Conservation (phyloP, 2,329 filamentous ascomycete genomes). For the Colletotrichum falcatum region DNA sequence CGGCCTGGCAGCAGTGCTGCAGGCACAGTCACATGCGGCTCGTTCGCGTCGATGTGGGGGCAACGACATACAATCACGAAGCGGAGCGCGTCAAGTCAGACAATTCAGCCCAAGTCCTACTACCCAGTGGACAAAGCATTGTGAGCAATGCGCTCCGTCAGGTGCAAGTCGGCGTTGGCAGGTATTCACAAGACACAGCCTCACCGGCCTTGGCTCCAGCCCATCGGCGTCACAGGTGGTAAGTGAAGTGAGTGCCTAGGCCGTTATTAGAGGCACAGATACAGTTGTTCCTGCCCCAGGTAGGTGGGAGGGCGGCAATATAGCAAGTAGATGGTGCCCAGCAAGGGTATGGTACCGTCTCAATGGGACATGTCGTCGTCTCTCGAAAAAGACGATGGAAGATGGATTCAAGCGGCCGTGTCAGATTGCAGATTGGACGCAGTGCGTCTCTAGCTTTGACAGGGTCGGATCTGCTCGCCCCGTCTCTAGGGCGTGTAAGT, state of each 20-base stretch:
- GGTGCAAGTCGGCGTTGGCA: background rate
- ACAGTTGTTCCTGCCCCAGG: background rate
- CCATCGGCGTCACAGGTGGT: slow-evolving; percentile 15
- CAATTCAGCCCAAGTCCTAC: background rate
- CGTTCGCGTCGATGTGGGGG: slow-evolving; percentile 16
- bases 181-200: background rate
- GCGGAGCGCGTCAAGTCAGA: background rate
- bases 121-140: background rate
- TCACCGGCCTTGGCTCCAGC: slow-evolving; percentile 6
- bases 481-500: slow-evolving; percentile 29
- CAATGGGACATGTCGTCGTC: slow-evolving; percentile 16
- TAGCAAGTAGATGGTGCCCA: background rate
- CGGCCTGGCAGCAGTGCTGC: slow-evolving; percentile 9
- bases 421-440: slow-evolving; percentile 23
- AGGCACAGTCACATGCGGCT: slow-evolving; percentile 28
- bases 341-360: slow-evolving; percentile 11
- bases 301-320: background rate
- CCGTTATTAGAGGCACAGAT: slow-evolving; percentile 9
- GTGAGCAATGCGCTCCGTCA: background rate
- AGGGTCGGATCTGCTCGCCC: slow-evolving; percentile 38
- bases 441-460: slow-evolving; percentile 36
- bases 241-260: background rate
- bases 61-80: background rate
- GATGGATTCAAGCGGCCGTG: slow-evolving; percentile 26
- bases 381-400: slow-evolving; percentile 24